Evolutionary conservation across 306 rosid genomes (phyloP).

Genomic region (Macrotyloma uniflorum): DNA sequence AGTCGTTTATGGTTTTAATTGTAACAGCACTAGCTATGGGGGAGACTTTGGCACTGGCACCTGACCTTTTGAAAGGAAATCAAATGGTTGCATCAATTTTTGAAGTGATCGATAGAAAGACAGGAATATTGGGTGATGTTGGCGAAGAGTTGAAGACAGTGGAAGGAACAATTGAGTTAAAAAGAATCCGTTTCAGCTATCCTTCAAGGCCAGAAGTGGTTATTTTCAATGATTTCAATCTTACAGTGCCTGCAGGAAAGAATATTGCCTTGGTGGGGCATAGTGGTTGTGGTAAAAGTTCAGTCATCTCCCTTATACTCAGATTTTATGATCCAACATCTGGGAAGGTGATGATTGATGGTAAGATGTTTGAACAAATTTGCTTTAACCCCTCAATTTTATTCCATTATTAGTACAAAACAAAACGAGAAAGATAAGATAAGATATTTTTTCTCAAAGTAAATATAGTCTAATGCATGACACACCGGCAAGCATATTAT

Average conservation of each 20-base stretch:
- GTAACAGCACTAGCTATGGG: conserved; percentile 95
- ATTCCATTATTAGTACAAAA: neutral
- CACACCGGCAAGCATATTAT: neutral
- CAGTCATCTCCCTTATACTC: conserved; percentile 77
- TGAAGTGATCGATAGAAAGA: conserved; percentile 69
- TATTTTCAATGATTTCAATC: conserved; percentile 69
- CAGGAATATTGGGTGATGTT: conserved; percentile 54
- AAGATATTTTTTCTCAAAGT: neutral
- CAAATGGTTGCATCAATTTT: conserved; percentile 91
- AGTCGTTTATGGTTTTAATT: conserved; percentile 84
- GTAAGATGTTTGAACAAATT: conserved; percentile 46
- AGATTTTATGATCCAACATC: conserved; percentile 84
- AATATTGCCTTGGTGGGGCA: conserved; percentile 87
- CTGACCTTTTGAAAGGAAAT: conserved; percentile 85
- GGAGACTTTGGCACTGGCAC: conserved; percentile 85
- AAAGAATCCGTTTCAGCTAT: conserved; percentile 62
- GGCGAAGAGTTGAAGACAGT: conserved; percentile 69
- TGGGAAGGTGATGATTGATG: conserved; percentile 84
- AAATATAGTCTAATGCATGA: neutral
- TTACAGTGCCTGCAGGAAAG: conserved; percentile 64
- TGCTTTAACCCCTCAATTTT: neutral
- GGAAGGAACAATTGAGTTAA: conserved; percentile 80
- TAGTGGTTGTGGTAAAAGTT: conserved; percentile 96
- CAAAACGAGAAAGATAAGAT: neutral
- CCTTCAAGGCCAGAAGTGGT: conserved; percentile 83